Evolutionary conservation across 2,329 filamentous ascomycete species (phyloP).

Genomic region (Neofusicoccum laricinum): DNA sequence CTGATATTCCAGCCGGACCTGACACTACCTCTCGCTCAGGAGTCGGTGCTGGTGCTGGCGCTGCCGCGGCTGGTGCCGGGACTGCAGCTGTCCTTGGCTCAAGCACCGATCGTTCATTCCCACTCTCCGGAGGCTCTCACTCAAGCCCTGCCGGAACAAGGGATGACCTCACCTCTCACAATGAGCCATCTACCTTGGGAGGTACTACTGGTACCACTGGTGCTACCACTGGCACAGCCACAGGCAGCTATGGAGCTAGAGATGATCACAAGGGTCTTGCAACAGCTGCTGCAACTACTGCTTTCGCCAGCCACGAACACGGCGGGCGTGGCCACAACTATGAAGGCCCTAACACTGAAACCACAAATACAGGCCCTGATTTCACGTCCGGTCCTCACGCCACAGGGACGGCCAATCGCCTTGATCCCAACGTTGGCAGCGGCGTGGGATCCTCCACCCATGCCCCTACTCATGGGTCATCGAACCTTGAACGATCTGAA

Average conservation of each 20-base stretch:
- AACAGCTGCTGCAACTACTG: slow-evolving; percentile 26
- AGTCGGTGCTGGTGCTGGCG: background rate
- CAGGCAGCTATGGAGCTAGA: background rate
- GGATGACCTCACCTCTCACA: background rate
- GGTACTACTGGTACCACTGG: background rate
- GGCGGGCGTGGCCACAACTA: slow-evolving; percentile 22
- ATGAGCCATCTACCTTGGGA: background rate
- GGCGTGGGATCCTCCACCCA: background rate
- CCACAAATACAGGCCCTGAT: background rate
- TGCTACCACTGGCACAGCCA: background rate
- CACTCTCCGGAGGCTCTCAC: slow-evolving; percentile 30
- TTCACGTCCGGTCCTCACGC: slow-evolving; percentile 29
- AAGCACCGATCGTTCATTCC: slow-evolving; percentile 33
- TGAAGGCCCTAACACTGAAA: background rate
- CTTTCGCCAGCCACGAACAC: slow-evolving; percentile 6
- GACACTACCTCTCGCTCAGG: background rate
- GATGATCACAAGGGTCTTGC: slow-evolving; percentile 29
- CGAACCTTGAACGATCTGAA: background rate
- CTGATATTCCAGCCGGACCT: background rate
- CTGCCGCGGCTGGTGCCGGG: background rate
- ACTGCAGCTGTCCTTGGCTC: slow-evolving; percentile 20
- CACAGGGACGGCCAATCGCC: slow-evolving; percentile 29
- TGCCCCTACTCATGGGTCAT: background rate
- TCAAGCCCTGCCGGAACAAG: background rate
- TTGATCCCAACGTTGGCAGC: slow-evolving; percentile 32